Percentiles rank a stretch among this genome's conserved stretches.
phyloP scores from a whole-genome alignment of 2,329 filamentous ascomycete species.

The Trichoderma breve region DNA sequence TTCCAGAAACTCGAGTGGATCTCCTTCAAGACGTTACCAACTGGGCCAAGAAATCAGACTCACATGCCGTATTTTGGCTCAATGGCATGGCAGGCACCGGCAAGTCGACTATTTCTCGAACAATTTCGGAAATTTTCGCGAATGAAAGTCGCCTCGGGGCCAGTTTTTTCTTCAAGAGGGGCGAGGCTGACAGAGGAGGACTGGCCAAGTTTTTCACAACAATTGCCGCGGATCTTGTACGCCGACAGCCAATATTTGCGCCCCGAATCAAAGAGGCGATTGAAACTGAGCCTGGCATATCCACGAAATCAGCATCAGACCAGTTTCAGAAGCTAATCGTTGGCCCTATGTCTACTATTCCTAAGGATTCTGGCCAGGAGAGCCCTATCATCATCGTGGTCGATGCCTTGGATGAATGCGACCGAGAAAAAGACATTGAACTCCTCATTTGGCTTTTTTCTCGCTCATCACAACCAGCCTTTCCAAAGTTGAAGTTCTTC shows the following conservation, averaged over 20 bases:
- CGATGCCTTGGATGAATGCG: neutral
- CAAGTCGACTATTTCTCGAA: neutral
- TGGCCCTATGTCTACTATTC: neutral
- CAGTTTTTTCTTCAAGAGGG: constrained; percentile 1
- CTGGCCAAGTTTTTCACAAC: neutral
- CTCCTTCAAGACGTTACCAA: neutral
- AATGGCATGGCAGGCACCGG: neutral
- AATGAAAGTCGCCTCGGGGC: neutral
- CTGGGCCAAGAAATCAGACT: neutral
- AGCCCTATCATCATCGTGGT: neutral
- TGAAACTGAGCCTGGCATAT: neutral
- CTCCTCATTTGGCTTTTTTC: neutral
- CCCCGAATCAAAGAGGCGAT: neutral
- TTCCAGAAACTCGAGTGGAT: neutral
- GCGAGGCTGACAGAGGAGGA: neutral
- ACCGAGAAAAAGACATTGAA: neutral
- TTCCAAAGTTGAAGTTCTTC: neutral
- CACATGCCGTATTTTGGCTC: neutral
- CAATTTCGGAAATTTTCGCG: neutral
- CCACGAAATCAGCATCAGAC: neutral
- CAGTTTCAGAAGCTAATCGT: neutral
- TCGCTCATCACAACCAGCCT: neutral
- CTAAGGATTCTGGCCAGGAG: neutral
- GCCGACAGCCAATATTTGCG: neutral
- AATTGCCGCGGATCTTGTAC: neutral